A percentile compares a stretch with the other conserved stretches of the same genome.
Evolutionary conservation across 2,329 filamentous ascomycete species (phyloP).

Genomic region (Rutstroemia sp.): DNA sequence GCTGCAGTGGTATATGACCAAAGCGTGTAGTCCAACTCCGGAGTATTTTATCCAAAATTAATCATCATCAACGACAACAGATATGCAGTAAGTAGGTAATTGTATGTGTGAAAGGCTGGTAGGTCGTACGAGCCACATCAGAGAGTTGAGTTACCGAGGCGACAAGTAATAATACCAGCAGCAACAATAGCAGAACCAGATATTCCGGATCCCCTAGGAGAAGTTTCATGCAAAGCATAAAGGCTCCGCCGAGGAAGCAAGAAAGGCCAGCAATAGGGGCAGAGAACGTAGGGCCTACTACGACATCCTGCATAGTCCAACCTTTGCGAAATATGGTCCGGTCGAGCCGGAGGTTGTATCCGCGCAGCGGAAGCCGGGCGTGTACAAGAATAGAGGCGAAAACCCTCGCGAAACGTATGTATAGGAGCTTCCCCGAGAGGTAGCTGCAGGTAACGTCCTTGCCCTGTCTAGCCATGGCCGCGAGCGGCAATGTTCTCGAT

Average conservation of each 20-base stretch:
- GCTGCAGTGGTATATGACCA: neutral
- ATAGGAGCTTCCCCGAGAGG: neutral
- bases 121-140: too few relatives aligned
- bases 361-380: neutral
- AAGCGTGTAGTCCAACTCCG: neutral
- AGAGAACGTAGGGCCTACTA: neutral
- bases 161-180: too few relatives aligned
- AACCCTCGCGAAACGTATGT: too few relatives aligned
- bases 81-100: too few relatives aligned
- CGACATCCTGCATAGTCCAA: too few relatives aligned
- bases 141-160: too few relatives aligned
- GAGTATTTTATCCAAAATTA: conserved; percentile 8
- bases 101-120: too few relatives aligned
- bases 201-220: neutral
- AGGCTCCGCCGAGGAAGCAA: neutral
- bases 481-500: neutral
- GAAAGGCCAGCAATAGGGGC: neutral
- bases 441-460: neutral
- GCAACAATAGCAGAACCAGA: too few relatives aligned
- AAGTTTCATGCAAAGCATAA: neutral
- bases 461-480: neutral
- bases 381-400: neutral
- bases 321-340: neutral
- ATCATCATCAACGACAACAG: too few relatives aligned
- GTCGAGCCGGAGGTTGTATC: neutral